Conservation (phyloP, 1,139 yeast species). For the Pichia sp. region DNA sequence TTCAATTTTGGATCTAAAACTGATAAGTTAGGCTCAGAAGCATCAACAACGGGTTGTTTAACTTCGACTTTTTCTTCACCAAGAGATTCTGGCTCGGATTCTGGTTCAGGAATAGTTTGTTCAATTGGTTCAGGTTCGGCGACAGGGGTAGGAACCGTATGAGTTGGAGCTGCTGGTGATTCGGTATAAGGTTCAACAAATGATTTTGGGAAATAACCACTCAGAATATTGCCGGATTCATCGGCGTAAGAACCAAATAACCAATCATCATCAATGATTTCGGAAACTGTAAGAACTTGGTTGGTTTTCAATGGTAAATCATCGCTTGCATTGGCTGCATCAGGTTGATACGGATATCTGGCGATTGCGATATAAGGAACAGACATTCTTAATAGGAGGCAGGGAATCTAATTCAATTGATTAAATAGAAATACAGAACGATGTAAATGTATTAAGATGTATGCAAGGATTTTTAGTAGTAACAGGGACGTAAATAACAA, state of each 20-base stretch:
- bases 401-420: too few species aligned
- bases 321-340: conserved; percentile 50
- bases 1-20: background rate
- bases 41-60: background rate
- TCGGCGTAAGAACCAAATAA: conserved; percentile 53
- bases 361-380: conserved; percentile 31
- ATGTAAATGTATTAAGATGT: too few species aligned
- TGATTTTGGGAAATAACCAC: conserved; percentile 87
- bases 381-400: conserved; percentile 9
- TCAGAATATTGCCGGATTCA: conserved; percentile 34
- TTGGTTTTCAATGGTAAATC: conserved; percentile 73
- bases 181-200: conserved; percentile 54
- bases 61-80: background rate
- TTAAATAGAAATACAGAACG: too few species aligned
- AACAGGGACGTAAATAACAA: too few species aligned
- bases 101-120: background rate
- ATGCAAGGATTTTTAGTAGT: too few species aligned
- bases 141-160: too few species aligned
- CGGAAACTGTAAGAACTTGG: conserved; percentile 69
- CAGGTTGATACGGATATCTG: conserved; percentile 31
- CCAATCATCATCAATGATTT: conserved; percentile 91
- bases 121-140: background rate
- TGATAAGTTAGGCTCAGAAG: background rate
- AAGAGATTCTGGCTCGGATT: background rate
- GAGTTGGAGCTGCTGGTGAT: background rate